Percentiles rank a stretch among this genome's conserved stretches.
Evolutionary conservation across 2,329 filamentous ascomycete genomes (phyloP).

Genomic region (Lachnellula willkommii): DNA sequence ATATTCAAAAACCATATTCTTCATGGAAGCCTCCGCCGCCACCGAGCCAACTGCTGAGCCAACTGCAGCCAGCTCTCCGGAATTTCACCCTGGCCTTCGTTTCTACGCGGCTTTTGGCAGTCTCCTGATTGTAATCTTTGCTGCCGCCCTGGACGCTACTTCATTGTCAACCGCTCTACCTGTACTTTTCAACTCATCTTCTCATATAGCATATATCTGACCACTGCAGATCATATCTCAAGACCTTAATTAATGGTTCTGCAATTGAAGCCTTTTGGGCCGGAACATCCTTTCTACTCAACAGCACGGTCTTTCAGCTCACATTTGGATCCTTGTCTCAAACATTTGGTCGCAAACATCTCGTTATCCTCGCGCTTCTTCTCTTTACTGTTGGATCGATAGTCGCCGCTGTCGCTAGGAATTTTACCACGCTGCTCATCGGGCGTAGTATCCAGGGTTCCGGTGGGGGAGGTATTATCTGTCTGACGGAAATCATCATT

Average conservation of each 20-base stretch:
- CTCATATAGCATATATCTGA: background rate
- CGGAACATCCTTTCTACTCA: constrained; percentile 63
- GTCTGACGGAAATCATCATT: constrained; percentile 39
- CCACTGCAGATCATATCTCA: constrained; percentile 4
- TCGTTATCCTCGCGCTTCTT: constrained; percentile 8
- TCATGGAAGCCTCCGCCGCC: background rate
- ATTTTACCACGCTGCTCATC: constrained; percentile 21
- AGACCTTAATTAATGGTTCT: constrained; percentile 7
- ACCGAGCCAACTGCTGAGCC: background rate
- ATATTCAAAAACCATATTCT: background rate
- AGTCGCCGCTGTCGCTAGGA: constrained; percentile 27
- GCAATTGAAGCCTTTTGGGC: constrained; percentile 61
- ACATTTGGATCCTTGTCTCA: constrained; percentile 18
- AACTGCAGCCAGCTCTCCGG: background rate
- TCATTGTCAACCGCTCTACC: background rate
- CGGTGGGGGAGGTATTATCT: constrained; percentile 43
- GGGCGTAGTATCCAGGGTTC: constrained; percentile 41
- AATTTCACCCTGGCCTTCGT: background rate
- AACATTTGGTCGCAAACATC: constrained; percentile 12
- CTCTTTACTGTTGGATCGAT: constrained; percentile 20
- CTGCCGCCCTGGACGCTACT: background rate
- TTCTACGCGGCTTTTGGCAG: background rate
- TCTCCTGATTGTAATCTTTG: background rate
- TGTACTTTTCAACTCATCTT: background rate
- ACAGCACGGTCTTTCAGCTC: constrained; percentile 53